A percentile compares a stretch with the other conserved stretches of the same genome.
Conservation (phyloP, 352 stramenopile species). For the Phytophthora ramorum region DNA sequence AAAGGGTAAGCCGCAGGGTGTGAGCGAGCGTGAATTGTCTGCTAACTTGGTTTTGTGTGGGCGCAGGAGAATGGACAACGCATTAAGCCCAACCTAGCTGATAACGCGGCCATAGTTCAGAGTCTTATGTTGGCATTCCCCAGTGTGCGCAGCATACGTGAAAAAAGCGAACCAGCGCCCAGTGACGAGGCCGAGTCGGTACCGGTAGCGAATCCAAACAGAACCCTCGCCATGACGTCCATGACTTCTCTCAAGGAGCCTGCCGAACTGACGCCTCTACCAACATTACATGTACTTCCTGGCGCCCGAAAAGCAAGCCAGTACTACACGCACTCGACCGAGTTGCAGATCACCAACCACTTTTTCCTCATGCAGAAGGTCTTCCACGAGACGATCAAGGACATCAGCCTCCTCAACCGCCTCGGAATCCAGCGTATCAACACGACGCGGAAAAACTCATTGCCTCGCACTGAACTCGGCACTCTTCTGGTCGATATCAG, state of each 20-base stretch:
- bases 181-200: neutral
- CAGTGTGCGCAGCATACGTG: neutral
- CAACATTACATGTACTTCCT: neutral
- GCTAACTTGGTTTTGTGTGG: neutral
- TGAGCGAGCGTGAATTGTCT: neutral
- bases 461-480: neutral
- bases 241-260: neutral
- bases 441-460: neutral
- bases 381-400: slow-evolving; percentile 51
- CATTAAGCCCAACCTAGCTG: slow-evolving; percentile 10
- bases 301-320: neutral
- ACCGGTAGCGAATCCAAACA: neutral
- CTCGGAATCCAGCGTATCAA: slow-evolving; percentile 41
- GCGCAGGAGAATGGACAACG: neutral
- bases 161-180: neutral
- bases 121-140: slow-evolving; percentile 15
- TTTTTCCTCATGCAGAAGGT: slow-evolving; percentile 57
- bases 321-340: slow-evolving; percentile 15
- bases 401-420: slow-evolving; percentile 51
- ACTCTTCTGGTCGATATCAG: slow-evolving; percentile 9
- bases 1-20: slow-evolving; percentile 18
- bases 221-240: neutral
- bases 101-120: neutral
- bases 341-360: slow-evolving; percentile 52
- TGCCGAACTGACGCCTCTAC: neutral